Percentiles rank a stretch among this genome's conserved stretches.
phyloP scores from a whole-genome alignment of 1,284 basidiomycete genomes.

The Trametes versicolor region DNA sequence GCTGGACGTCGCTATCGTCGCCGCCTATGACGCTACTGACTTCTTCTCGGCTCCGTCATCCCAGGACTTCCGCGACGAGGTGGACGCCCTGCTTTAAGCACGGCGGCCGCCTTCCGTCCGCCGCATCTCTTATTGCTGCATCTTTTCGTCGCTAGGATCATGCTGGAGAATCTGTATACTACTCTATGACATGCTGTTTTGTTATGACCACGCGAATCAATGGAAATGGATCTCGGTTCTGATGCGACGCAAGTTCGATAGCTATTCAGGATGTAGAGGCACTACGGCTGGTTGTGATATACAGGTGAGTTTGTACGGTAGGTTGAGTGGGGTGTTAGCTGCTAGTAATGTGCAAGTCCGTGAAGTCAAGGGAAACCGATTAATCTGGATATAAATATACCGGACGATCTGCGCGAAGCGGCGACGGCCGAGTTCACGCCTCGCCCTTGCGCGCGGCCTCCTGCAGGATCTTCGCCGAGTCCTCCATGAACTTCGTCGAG shows the following conservation, averaged over 20 bases:
- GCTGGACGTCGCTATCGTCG: slow-evolving; percentile 12
- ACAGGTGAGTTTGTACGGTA: too few species aligned
- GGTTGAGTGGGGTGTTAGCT: too few species aligned
- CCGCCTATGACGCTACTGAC: slow-evolving; percentile 12
- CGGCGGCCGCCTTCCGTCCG: background rate
- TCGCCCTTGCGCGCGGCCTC: slow-evolving; percentile 4
- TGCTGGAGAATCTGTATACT: slow-evolving; percentile 5
- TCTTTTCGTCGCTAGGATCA: background rate
- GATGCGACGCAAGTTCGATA: too few species aligned
- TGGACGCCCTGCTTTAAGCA: slow-evolving; percentile 42
- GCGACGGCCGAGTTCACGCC: background rate
- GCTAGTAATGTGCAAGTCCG: too few species aligned
- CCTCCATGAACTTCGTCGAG: slow-evolving; percentile 69
- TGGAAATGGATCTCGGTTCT: background rate
- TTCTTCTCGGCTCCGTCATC: slow-evolving; percentile 32
- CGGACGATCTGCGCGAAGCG: too few species aligned
- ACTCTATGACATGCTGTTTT: background rate
- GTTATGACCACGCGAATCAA: background rate
- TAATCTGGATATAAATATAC: too few species aligned
- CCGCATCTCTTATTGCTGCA: background rate
- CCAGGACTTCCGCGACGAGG: slow-evolving; percentile 41
- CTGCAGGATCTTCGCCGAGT: slow-evolving; percentile 30
- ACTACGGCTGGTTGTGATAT: too few species aligned
- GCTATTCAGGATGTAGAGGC: too few species aligned
- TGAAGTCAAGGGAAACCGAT: too few species aligned